Base-by-base conservation (phyloP, 179 eudicot species). In the Vitellaria paradoxa region DNA sequence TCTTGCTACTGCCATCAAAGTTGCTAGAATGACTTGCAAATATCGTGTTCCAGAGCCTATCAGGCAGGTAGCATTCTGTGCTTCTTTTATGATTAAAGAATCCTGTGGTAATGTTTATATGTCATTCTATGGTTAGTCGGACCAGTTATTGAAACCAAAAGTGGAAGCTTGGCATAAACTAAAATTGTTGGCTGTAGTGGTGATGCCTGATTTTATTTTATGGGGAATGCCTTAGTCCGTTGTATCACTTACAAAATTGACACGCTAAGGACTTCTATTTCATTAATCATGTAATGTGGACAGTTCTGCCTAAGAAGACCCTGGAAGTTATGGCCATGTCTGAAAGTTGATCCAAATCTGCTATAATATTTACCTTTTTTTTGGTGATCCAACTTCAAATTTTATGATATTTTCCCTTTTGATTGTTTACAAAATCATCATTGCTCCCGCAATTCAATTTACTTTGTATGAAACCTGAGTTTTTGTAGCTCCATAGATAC, bases 31-130 rank as follows among this genome's bases (percentile, higher is more conserved):
- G 83, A 88, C 89, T 65, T 89, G 96, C 85, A 88, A 84, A 80
- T 90, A 81, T 76, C 97, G 99, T 68, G 82, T 96, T 23, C 98
- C 99, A 37, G 99, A 96, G 89, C 97, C 99, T 74, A 85, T 90
- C 73, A 86, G 99, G 62, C 99, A 95, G 98, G 98, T 92, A 85
- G 30, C 23, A 17, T 72, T 61, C 26, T 49, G 18, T 56, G 71
- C 69, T 20, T 59, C 75, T 30, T 57, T 68, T 59, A 65, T 53
- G 13, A 45, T 24, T 55, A 49, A 13, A 74, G 56, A 61, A 61
- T 74, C 13, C 53, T 40, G 9, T 42, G 42, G 42, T 45, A 67
- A 12, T 45, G 17, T 73, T 72, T 17, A 10, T 30, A 30, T 30
- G 1, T 30, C 37, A 30, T 9, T 26, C 40, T 65, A 15, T 5